Conservation (phyloP, 2,329 filamentous ascomycete genomes). For the Paecilomyces fulvus region DNA sequence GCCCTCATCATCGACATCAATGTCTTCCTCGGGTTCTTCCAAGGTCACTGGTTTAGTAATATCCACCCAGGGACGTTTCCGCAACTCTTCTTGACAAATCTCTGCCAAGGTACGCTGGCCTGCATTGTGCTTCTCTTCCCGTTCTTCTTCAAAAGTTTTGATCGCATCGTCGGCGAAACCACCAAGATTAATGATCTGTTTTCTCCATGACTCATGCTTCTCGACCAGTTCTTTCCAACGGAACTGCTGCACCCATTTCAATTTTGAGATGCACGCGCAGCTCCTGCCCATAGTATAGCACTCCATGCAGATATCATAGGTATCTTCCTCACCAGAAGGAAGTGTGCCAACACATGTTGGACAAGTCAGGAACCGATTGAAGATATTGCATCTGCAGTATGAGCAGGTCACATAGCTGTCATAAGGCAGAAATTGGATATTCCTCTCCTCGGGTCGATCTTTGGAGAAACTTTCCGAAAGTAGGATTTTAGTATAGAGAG, state of each 20-base stretch:
- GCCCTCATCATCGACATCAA: conserved; percentile 50
- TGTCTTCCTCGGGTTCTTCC: conserved; percentile 28
- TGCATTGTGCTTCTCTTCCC: conserved; percentile 42
- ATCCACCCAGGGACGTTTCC: conserved; percentile 71
- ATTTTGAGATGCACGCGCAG: conserved; percentile 75
- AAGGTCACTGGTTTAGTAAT: conserved; percentile 52
- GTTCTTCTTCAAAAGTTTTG: conserved; percentile 54
- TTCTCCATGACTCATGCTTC: conserved; percentile 76
- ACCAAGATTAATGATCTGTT: conserved; percentile 65
- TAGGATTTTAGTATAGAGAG: conserved; percentile 68
- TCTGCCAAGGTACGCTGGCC: conserved; percentile 77
- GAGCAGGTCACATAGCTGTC: conserved; percentile 92
- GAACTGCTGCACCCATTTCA: conserved; percentile 92
- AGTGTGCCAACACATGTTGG: conserved; percentile 67
- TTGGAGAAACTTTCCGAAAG: conserved; percentile 77
- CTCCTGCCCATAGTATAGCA: conserved; percentile 97
- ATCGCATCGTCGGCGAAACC: conserved; percentile 59
- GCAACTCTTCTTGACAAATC: conserved; percentile 86
- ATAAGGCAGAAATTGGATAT: conserved; percentile 68
- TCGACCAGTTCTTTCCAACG: conserved; percentile 67
- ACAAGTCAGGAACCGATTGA: conserved; percentile 93
- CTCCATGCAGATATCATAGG: conserved; percentile 96
- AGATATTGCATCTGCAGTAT: conserved; percentile 92
- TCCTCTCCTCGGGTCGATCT: conserved; percentile 52
- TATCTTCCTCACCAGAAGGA: conserved; percentile 64